Percentiles rank a stretch among this genome's conserved stretches.
phyloP scores from a whole-genome alignment of 441 rosid species.

The Populus tomentosa region DNA sequence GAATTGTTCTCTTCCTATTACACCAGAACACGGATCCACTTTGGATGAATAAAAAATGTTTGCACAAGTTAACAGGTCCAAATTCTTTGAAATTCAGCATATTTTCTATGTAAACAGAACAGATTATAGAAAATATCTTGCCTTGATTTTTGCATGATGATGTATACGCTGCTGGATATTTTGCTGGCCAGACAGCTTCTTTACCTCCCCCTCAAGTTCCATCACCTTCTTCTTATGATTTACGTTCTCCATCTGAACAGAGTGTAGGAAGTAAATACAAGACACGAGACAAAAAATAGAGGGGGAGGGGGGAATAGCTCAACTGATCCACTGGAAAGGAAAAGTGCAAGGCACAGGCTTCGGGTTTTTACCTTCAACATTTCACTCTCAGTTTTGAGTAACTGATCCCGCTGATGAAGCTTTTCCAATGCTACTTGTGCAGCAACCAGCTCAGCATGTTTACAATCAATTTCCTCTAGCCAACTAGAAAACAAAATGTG shows the following conservation, averaged over 20 bases:
- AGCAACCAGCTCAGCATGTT: slow-evolving; percentile 72
- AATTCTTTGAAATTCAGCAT: background rate
- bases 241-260: slow-evolving; percentile 58
- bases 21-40: slow-evolving; percentile 7
- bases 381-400: slow-evolving; percentile 71
- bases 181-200: slow-evolving; percentile 82
- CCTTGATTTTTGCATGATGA: slow-evolving; percentile 96
- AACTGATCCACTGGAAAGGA: no score
- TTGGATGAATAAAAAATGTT: background rate
- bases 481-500: slow-evolving; percentile 45
- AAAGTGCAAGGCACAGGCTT: background rate
- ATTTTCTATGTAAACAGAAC: background rate
- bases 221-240: slow-evolving; percentile 57
- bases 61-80: background rate
- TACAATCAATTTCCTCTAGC: slow-evolving; percentile 85
- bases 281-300: background rate
- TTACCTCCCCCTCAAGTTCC: slow-evolving; percentile 84
- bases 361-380: slow-evolving; percentile 58
- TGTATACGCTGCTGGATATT: slow-evolving; percentile 92
- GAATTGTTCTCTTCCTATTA: slow-evolving; percentile 91
- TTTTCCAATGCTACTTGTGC: slow-evolving; percentile 75
- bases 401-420: slow-evolving; percentile 66
- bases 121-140: slow-evolving; percentile 28
- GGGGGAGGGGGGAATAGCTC: background rate
- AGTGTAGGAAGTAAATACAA: slow-evolving; percentile 3